Evolutionary conservation across 2,329 filamentous ascomycete genomes (phyloP).

Genomic region (Camillea tinctor): DNA sequence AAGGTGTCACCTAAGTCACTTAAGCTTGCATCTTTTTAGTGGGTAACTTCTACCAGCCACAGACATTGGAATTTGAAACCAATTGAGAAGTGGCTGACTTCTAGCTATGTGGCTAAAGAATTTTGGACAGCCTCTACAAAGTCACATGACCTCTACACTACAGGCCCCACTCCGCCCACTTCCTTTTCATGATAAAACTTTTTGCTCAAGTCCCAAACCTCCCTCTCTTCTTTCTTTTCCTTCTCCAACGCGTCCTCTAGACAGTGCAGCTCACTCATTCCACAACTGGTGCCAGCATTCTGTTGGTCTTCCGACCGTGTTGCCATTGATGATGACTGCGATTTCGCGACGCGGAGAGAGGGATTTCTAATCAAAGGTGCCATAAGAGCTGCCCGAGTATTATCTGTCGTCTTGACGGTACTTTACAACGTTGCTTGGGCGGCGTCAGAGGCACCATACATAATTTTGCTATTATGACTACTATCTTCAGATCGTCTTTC

Average conservation of each 20-base stretch:
- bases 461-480: constrained; percentile 26
- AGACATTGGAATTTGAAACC: too few relatives aligned
- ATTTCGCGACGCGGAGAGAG: constrained; percentile 50
- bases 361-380: constrained; percentile 50
- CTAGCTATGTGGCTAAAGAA: too few relatives aligned
- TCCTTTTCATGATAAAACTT: constrained; percentile 20
- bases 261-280: constrained; percentile 78
- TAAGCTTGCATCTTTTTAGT: too few relatives aligned
- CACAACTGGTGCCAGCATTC: constrained; percentile 63
- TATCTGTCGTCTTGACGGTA: constrained; percentile 39
- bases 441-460: constrained; percentile 84
- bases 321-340: constrained; percentile 55
- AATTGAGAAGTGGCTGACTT: background rate
- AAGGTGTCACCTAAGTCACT: background rate
- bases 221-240: constrained; percentile 38
- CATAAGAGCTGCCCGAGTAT: constrained; percentile 73
- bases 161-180: constrained; percentile 15
- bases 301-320: constrained; percentile 58
- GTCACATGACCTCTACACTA: constrained; percentile 26
- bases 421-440: constrained; percentile 61
- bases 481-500: constrained; percentile 15
- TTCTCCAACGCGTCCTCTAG: constrained; percentile 71
- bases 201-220: constrained; percentile 9
- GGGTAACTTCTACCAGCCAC: too few relatives aligned
- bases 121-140: too few relatives aligned